These are phyloP conservation scores for Capronia epimyces DNA, from an alignment of 2,329 filamentous ascomycete genomes.

Conservation along the genomic window DNA sequence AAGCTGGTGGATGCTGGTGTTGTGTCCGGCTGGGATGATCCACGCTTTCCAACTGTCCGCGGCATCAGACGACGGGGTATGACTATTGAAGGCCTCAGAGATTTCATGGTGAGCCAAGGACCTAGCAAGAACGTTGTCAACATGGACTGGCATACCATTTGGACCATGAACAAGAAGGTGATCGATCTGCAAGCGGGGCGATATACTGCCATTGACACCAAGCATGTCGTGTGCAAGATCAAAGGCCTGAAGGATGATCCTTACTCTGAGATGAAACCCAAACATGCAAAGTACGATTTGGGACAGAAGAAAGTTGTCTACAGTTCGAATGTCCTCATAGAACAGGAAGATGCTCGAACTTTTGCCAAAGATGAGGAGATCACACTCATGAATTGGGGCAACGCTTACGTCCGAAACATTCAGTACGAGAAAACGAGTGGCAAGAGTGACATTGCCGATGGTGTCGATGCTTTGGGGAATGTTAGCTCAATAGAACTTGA, in stretches of 20 bases:
- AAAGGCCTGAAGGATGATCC: slow-evolving; percentile 56
- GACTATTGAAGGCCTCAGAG: slow-evolving; percentile 45
- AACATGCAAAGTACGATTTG: slow-evolving; percentile 34
- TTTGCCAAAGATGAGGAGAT: slow-evolving; percentile 34
- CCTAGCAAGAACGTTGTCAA: slow-evolving; percentile 46
- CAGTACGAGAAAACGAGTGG: slow-evolving; percentile 19
- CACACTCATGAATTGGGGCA: slow-evolving; percentile 35
- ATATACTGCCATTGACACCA: slow-evolving; percentile 32
- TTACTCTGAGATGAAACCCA: slow-evolving; percentile 31
- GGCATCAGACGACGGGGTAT: slow-evolving; percentile 47
- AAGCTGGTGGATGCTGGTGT: slow-evolving; percentile 46
- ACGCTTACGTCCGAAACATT: slow-evolving; percentile 29
- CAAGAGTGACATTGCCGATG: slow-evolving; percentile 21
- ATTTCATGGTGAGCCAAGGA: slow-evolving; percentile 48
- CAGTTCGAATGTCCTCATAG: slow-evolving; percentile 31
- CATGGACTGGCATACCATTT: slow-evolving; percentile 47
- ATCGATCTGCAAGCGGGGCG: slow-evolving; percentile 58
- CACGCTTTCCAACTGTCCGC: slow-evolving; percentile 48
- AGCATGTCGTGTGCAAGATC: slow-evolving; percentile 39
- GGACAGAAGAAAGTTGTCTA: slow-evolving; percentile 34
- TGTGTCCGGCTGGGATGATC: slow-evolving; percentile 50
- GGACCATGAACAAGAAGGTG: slow-evolving; percentile 67
- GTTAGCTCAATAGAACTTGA: slow-evolving; percentile 66
- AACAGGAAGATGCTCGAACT: slow-evolving; percentile 33
- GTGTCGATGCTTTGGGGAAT: slow-evolving; percentile 37